A percentile compares a stretch with the other conserved stretches of the same genome.
phyloP scores from a whole-genome alignment of 1,139 yeast species.

The Magnusiomyces fungicola region DNA sequence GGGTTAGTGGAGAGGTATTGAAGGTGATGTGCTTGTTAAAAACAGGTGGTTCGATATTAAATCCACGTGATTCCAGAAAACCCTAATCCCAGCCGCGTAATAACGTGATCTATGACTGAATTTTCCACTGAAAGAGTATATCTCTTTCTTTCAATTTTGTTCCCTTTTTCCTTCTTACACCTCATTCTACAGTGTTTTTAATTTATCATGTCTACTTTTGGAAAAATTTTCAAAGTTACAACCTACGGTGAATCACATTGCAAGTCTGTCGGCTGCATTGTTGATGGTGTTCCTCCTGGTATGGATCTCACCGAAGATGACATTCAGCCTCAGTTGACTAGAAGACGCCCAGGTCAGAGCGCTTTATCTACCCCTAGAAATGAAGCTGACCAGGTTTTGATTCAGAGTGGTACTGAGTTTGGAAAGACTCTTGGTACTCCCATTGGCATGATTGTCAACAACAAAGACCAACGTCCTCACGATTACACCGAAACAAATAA shows the following conservation, averaged over 20 bases:
- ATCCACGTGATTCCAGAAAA: background rate
- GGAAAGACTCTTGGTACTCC: constrained; percentile 94
- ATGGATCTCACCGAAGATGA: constrained; percentile 76
- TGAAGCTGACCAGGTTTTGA: constrained; percentile 86
- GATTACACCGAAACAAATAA: constrained; percentile 92
- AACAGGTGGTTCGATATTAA: background rate
- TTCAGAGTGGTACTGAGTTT: constrained; percentile 90
- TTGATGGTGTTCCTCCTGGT: constrained; percentile 97
- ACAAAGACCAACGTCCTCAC: constrained; percentile 94
- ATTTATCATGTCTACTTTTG: constrained; percentile 72
- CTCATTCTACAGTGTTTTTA: no score
- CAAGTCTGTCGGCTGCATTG: constrained; percentile 96
- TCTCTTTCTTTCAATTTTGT: no score
- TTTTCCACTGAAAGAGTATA: no score
- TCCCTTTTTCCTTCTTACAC: background rate
- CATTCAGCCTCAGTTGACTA: constrained; percentile 88
- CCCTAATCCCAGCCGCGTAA: background rate
- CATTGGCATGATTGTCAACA: constrained; percentile 83
- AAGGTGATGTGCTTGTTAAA: background rate
- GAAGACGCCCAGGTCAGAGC: constrained; percentile 97
- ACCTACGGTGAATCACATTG: constrained; percentile 99
- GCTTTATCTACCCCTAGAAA: constrained; percentile 88
- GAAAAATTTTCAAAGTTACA: constrained; percentile 62
- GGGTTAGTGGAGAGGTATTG: no score
- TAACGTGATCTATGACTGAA: background rate